Percentiles rank a stretch among this genome's conserved stretches.
Conservation (phyloP, 257 asterid genomes). For the Agastache rugosa region DNA sequence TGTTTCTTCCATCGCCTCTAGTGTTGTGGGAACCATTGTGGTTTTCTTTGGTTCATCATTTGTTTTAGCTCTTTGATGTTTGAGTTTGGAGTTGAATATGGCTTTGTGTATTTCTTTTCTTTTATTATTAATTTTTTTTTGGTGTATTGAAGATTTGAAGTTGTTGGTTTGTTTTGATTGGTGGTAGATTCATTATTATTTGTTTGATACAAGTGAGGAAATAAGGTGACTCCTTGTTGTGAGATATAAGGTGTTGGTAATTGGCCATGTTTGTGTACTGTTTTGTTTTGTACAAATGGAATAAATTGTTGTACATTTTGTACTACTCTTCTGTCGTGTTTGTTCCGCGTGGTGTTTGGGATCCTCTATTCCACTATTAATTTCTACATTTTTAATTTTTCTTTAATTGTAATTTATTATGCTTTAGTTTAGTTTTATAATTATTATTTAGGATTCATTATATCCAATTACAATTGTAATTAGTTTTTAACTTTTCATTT, state of each 20-base stretch:
- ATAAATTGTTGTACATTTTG: constrained; percentile 32
- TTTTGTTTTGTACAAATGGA: constrained; percentile 31
- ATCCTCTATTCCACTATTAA: too few relatives aligned
- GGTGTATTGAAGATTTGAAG: background rate
- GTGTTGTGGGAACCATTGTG: constrained; percentile 47
- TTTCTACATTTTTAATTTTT: too few relatives aligned
- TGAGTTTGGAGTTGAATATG: constrained; percentile 29
- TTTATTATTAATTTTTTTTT: constrained; percentile 3
- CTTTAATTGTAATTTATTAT: too few relatives aligned
- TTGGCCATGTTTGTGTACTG: constrained; percentile 32
- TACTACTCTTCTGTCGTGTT: background rate
- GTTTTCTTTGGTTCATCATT: constrained; percentile 52
- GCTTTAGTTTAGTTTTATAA: too few relatives aligned
- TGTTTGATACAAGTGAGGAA: constrained; percentile 28
- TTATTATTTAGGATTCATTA: too few relatives aligned
- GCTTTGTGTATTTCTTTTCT: background rate
- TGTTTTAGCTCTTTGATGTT: constrained; percentile 46
- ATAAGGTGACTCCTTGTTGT: constrained; percentile 39
- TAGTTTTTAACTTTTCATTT: too few relatives aligned
- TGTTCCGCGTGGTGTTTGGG: too few relatives aligned
- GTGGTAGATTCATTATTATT: constrained; percentile 4
- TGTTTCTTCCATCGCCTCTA: constrained; percentile 37
- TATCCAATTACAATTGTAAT: too few relatives aligned
- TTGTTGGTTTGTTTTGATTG: constrained; percentile 39
- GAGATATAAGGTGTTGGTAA: constrained; percentile 29